Evolutionary conservation across 1,284 basidiomycete genomes (phyloP).

Genomic region (Pterula multifida): DNA sequence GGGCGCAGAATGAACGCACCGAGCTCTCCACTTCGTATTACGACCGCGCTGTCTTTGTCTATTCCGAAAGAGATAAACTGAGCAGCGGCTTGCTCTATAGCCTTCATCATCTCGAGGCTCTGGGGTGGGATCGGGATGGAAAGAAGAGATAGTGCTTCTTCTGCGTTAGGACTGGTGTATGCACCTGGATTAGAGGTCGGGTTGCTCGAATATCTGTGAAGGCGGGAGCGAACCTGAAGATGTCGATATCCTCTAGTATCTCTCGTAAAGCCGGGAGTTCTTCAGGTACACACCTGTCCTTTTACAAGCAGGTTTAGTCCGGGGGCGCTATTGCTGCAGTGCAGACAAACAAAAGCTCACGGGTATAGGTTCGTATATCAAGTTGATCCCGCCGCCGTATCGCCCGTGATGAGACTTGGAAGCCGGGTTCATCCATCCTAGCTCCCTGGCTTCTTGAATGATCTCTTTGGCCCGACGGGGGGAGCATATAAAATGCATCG

Average conservation of each 20-base stretch:
- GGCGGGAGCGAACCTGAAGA: conserved; percentile 46
- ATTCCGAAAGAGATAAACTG: conserved; percentile 48
- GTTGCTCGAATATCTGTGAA: too few relatives aligned
- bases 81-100: conserved; percentile 51
- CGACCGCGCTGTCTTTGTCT: conserved; percentile 40
- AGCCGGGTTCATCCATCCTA: conserved; percentile 18
- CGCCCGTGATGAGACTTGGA: not conserved
- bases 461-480: conserved; percentile 61
- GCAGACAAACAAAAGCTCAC: too few relatives aligned
- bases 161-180: conserved; percentile 59
- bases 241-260: conserved; percentile 47
- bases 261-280: conserved; percentile 59
- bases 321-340: too few relatives aligned
- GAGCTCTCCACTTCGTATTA: conserved; percentile 68
- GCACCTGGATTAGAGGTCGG: too few relatives aligned
- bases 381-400: conserved; percentile 19
- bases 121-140: conserved; percentile 38
- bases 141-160: conserved; percentile 59
- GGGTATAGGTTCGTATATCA: conserved; percentile 79
- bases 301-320: too few relatives aligned
- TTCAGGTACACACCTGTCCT: conserved; percentile 72
- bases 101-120: conserved; percentile 15
- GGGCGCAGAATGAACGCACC: conserved; percentile 50
- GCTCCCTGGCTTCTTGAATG: conserved; percentile 44
- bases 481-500: conserved; percentile 82